phyloP scores from a whole-genome alignment of 768 basidiomycete genomes.

The Pulveroboletus sp. region DNA sequence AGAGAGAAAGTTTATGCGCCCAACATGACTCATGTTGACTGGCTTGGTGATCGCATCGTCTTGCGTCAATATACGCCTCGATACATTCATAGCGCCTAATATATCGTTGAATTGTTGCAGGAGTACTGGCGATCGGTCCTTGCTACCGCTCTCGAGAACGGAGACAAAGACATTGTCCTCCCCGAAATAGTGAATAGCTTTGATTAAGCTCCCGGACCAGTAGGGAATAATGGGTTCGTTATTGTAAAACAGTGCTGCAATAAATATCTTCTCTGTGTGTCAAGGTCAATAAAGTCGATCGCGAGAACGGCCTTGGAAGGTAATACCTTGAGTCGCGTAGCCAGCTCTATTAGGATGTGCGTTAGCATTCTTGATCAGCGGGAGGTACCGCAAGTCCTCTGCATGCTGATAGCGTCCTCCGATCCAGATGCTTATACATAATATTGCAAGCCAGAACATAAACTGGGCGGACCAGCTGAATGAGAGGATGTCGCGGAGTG shows the following conservation, averaged over 20 bases:
- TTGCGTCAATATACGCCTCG: constrained; percentile 10
- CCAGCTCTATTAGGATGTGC: constrained; percentile 11
- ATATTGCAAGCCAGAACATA: constrained; percentile 4
- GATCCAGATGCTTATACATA: constrained; percentile 1
- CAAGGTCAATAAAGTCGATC: neutral
- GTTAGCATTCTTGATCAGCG: constrained; percentile 13
- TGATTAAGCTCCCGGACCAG: constrained; percentile 34
- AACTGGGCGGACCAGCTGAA: neutral
- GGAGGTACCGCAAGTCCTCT: constrained; percentile 12
- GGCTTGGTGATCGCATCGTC: constrained; percentile 10
- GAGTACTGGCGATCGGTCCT: constrained; percentile 8
- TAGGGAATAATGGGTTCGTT: constrained; percentile 36
- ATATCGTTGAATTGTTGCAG: constrained; percentile 8
- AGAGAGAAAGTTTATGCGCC: constrained; percentile 10
- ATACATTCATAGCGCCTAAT: constrained; percentile 10
- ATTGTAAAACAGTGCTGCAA: constrained; percentile 36
- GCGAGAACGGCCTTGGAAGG: no score
- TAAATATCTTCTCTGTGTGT: constrained; percentile 13
- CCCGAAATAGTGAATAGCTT: constrained; percentile 37
- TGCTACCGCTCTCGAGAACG: constrained; percentile 36
- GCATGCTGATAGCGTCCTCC: neutral
- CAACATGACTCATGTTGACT: neutral
- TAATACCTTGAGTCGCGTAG: constrained; percentile 13
- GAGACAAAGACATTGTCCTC: constrained; percentile 40
- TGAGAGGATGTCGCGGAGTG: neutral